A percentile compares a stretch with the other conserved stretches of the same genome.
Conservation (phyloP, 1,284 basidiomycete genomes). For the Athelia sp. region DNA sequence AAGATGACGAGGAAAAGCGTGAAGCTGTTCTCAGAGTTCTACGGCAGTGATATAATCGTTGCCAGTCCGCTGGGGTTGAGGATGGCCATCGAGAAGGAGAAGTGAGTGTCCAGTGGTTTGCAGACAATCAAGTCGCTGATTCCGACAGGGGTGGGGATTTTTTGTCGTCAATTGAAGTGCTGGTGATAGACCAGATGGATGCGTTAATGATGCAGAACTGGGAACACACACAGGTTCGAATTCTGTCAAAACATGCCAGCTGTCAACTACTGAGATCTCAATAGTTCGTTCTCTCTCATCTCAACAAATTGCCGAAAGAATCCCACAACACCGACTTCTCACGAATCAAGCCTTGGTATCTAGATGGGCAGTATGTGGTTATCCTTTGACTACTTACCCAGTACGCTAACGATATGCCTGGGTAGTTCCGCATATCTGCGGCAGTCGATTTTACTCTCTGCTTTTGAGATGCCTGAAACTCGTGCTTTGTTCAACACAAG, state of each 20-base stretch:
- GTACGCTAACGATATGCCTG: slow-evolving; percentile 1
- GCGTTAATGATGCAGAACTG: slow-evolving; percentile 98
- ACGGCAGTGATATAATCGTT: slow-evolving; percentile 86
- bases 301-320: slow-evolving; percentile 89
- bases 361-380: slow-evolving; percentile 79
- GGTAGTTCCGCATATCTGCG: slow-evolving; percentile 75
- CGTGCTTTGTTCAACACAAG: slow-evolving; percentile 71
- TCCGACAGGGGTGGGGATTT: slow-evolving; percentile 83
- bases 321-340: slow-evolving; percentile 95
- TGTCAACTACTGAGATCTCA: slow-evolving; percentile 3
- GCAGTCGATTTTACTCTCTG: slow-evolving; percentile 86
- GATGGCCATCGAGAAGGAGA: slow-evolving; percentile 92
- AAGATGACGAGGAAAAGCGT: slow-evolving; percentile 90
- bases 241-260: neutral
- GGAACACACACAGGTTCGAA: slow-evolving; percentile 87
- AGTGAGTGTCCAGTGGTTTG: too few species aligned
- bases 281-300: slow-evolving; percentile 82
- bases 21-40: slow-evolving; percentile 87
- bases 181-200: slow-evolving; percentile 93
- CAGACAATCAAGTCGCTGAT: too few species aligned
- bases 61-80: slow-evolving; percentile 92
- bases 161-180: slow-evolving; percentile 88
- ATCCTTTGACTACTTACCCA: neutral
- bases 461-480: slow-evolving; percentile 88
- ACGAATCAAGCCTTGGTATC: slow-evolving; percentile 95